These are phyloP conservation scores for Oryza glumipatula DNA, from an alignment of 176 grass and related monocot genomes.

Conservation along the genomic window DNA sequence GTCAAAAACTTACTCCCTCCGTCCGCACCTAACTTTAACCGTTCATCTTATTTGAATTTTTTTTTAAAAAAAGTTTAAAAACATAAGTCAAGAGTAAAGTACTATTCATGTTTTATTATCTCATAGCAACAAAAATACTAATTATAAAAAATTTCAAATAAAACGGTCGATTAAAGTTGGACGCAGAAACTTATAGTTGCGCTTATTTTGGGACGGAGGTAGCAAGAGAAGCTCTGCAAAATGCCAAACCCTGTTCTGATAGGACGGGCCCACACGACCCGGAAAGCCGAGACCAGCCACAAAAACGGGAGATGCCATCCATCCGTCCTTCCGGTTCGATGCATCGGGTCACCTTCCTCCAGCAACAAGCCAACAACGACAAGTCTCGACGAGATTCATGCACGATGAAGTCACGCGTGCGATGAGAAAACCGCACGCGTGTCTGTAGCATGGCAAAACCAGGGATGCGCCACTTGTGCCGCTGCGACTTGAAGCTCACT, in stretches of 20 bases:
- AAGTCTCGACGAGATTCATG: background rate
- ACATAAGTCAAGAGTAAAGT: too few relatives aligned
- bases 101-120: too few relatives aligned
- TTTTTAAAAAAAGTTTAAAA: too few relatives aligned
- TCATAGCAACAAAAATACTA: too few relatives aligned
- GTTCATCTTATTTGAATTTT: too few relatives aligned
- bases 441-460: background rate
- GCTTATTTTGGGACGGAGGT: too few relatives aligned
- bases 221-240: background rate
- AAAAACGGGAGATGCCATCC: background rate
- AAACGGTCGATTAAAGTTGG: too few relatives aligned
- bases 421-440: background rate
- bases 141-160: too few relatives aligned
- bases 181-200: too few relatives aligned
- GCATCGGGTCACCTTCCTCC: background rate
- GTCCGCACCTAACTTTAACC: too few relatives aligned
- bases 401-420: background rate
- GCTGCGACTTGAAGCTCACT: background rate
- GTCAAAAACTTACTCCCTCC: too few relatives aligned
- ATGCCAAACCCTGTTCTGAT: background rate
- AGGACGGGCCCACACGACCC: background rate
- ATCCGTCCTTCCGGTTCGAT: background rate
- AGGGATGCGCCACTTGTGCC: background rate
- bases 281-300: constrained; percentile 11
- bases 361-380: background rate